Conservation (phyloP, 371 early-diverging fungal genomes). For the Rhizopus delemar region DNA sequence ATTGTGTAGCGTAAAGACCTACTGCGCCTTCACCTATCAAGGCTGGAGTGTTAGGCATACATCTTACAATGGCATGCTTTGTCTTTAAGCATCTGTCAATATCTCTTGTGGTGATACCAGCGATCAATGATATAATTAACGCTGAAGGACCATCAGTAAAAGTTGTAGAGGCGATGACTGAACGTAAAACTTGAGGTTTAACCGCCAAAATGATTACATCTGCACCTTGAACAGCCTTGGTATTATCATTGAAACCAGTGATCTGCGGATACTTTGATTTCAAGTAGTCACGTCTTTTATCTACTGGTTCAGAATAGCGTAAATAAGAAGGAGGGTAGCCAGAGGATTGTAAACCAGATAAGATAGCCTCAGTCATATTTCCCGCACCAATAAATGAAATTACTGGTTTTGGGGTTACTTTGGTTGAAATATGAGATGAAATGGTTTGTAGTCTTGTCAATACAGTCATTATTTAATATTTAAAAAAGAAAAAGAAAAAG, state of each 20-base stretch:
- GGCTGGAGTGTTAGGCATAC: conserved; percentile 96
- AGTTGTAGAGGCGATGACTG: conserved; percentile 63
- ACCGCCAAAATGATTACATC: conserved; percentile 87
- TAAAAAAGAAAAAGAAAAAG: not conserved
- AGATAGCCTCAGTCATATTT: conserved; percentile 93
- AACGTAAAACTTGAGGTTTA: conserved; percentile 84
- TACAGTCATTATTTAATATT: conserved; percentile 6
- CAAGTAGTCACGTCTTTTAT: conserved; percentile 67
- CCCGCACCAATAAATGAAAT: conserved; percentile 89
- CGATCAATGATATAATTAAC: conserved; percentile 86
- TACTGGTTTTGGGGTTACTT: conserved; percentile 24
- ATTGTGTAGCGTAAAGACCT: conserved; percentile 75
- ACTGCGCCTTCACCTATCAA: conserved; percentile 86
- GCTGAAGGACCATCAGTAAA: conserved; percentile 26
- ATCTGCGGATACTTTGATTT: conserved; percentile 59
- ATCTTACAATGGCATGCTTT: conserved; percentile 63
- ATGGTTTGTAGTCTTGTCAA: conserved; percentile 20
- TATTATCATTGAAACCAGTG: conserved; percentile 45
- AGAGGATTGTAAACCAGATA: conserved; percentile 77
- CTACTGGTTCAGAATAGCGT: conserved; percentile 82
- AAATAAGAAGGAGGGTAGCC: conserved; percentile 72
- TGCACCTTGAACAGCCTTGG: conserved; percentile 49
- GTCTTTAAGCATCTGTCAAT: conserved; percentile 72
- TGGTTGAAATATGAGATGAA: conserved; percentile 17
- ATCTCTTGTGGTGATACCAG: conserved; percentile 80